phyloP scores from a whole-genome alignment of 306 rosid genomes.

The Vigna trinervia region DNA sequence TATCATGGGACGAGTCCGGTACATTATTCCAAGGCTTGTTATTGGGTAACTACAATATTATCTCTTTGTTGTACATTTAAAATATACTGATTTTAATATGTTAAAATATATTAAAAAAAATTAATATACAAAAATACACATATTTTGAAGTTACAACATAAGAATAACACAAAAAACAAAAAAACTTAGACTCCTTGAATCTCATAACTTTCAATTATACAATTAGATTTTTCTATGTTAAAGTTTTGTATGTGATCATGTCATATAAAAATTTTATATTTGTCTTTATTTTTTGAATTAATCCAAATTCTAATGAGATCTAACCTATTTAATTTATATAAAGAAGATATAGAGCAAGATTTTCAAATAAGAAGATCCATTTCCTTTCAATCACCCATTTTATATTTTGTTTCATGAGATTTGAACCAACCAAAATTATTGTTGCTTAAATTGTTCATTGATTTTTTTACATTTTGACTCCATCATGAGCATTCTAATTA shows the following conservation, averaged over 20 bases:
- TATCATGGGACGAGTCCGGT: conserved; percentile 75
- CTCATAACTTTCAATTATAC: neutral
- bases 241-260: neutral
- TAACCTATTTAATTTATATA: neutral
- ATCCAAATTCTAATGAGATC: neutral
- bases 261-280: neutral
- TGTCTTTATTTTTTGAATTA: neutral
- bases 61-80: too few species aligned
- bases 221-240: neutral
- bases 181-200: too few species aligned
- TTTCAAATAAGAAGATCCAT: too few species aligned
- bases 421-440: neutral
- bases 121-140: too few species aligned
- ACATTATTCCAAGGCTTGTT: conserved; percentile 75
- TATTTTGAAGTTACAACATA: too few species aligned
- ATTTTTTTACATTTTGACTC: neutral
- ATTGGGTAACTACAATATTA: conserved; percentile 64
- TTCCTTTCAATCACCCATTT: neutral
- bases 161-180: too few species aligned
- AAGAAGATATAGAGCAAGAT: neutral
- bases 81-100: too few species aligned
- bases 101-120: too few species aligned
- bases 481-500: neutral
- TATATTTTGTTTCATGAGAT: neutral
- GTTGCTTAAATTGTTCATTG: neutral